Evolutionary conservation across 2,329 filamentous ascomycete genomes (phyloP).

Genomic region (Cryphonectria radicalis): DNA sequence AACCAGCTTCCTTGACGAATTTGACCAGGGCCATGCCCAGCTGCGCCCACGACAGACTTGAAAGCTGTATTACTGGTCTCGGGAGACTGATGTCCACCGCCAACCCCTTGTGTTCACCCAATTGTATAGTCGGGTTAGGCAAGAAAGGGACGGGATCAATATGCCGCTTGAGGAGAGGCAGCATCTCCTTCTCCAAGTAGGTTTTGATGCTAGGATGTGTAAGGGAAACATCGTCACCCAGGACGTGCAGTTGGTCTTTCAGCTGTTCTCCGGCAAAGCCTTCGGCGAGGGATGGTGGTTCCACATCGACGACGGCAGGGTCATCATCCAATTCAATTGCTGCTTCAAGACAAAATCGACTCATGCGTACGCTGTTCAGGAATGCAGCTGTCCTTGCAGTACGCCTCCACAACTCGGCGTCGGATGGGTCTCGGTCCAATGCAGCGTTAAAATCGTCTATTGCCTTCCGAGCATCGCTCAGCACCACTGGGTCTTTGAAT

Average conservation of each 20-base stretch:
- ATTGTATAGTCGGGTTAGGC: constrained; percentile 52
- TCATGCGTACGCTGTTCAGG: constrained; percentile 60
- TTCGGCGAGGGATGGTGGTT: constrained; percentile 66
- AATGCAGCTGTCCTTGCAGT: constrained; percentile 62
- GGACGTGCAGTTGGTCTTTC: constrained; percentile 56
- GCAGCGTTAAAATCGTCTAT: constrained; percentile 62
- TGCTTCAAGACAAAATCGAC: constrained; percentile 66
- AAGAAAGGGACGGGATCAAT: constrained; percentile 67
- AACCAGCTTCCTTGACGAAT: constrained; percentile 40
- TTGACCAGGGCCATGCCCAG: constrained; percentile 47
- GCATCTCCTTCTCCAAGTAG: constrained; percentile 57
- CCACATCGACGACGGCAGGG: constrained; percentile 63
- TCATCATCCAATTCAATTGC: constrained; percentile 71
- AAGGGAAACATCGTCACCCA: constrained; percentile 60
- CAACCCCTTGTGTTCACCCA: constrained; percentile 40
- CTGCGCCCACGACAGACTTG: constrained; percentile 47
- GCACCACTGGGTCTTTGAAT: constrained; percentile 44
- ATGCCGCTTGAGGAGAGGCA: constrained; percentile 54
- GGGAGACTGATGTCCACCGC: constrained; percentile 27
- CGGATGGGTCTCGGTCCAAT: constrained; percentile 67
- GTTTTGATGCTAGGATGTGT: constrained; percentile 65
- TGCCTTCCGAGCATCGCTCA: constrained; percentile 48
- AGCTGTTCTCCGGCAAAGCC: constrained; percentile 66
- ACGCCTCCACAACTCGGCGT: constrained; percentile 68
- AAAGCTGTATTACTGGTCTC: constrained; percentile 38